Evolutionary conservation across 1,139 yeast genomes (phyloP).

Genomic region (Zygosaccharomyces sapae): DNA sequence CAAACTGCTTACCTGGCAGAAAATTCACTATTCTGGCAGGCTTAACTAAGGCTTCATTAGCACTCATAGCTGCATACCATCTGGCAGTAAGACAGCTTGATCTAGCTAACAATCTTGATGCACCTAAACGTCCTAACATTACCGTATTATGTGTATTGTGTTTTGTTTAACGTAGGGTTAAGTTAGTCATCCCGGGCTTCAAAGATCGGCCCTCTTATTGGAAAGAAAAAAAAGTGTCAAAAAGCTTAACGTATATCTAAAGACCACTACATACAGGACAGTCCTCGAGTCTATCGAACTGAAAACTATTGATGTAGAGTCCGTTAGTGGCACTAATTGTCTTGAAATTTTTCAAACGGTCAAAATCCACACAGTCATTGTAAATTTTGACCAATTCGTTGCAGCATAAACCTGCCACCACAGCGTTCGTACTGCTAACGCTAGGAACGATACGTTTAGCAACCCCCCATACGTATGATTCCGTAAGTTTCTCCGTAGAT

Average conservation of each 20-base stretch:
- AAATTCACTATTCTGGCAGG: constrained; percentile 28
- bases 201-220: background rate
- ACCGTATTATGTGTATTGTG: background rate
- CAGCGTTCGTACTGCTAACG: constrained; percentile 89
- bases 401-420: constrained; percentile 87
- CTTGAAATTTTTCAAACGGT: constrained; percentile 58
- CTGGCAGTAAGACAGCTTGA: background rate
- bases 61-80: constrained; percentile 3
- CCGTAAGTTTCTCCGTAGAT: constrained; percentile 56
- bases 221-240: background rate
- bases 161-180: background rate
- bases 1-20: constrained; percentile 32
- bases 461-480: constrained; percentile 73
- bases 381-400: constrained; percentile 75
- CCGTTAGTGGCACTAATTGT: constrained; percentile 81
- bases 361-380: constrained; percentile 45
- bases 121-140: constrained; percentile 2
- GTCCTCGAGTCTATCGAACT: constrained; percentile 52
- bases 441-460: constrained; percentile 92
- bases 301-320: constrained; percentile 68
- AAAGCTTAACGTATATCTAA: background rate
- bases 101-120: background rate
- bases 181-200: background rate
- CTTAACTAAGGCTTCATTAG: constrained; percentile 13
- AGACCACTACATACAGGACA: constrained; percentile 74